Base-by-base conservation (phyloP, 208 protist genomes). In the Acanthamoeba culbertsoni region DNA sequence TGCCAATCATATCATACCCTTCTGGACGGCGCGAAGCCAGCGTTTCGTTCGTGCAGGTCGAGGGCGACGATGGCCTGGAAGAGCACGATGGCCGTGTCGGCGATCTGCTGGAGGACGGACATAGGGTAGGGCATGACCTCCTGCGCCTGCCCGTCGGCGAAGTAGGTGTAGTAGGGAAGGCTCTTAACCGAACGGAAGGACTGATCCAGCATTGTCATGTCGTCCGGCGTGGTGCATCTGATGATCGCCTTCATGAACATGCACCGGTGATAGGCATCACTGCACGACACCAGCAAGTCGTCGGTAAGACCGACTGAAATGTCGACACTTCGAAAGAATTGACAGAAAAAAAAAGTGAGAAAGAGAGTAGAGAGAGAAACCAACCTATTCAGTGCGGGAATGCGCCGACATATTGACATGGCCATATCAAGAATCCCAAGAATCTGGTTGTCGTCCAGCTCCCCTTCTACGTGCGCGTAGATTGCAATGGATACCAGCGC, bases 161-260 rank as follows among this genome's bases (percentile, higher is more conserved):
- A 90, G 26, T 90, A 90, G 82, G 82, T 90, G 53, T 90, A 90
- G 51, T 90, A 90, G 18, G 82, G 82, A 5, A 90, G 82, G 51
- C 16, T n/a, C 35, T 90, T 90, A 18, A 90, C 82, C 5, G 57
- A 40, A n/a, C n/a, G 26, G 53, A 90, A 90, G 31, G 48, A 45
- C 57, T 68, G 26, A 26, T 90, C 82, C 82, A 90, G n/a, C 48
- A 90, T 43, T 37, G 16, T 0, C 33, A 59, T 6, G n/a, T 90
- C 82, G 23, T 68, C 53, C n/a, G 7, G 23, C 2, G 12, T 68
- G 18, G 31, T n/a, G 33, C 28, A 68, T 12, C 14, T 20, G 26
- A 90, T 31, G 2, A 90, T 90, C 55, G 82, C 31, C 20, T 90
- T 90, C 82, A 90, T 90, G 57, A 90, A 90, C 82, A 90, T 90